phyloP scores from a whole-genome alignment of 2,329 filamentous ascomycete species.

The Penicillium occitanis region DNA sequence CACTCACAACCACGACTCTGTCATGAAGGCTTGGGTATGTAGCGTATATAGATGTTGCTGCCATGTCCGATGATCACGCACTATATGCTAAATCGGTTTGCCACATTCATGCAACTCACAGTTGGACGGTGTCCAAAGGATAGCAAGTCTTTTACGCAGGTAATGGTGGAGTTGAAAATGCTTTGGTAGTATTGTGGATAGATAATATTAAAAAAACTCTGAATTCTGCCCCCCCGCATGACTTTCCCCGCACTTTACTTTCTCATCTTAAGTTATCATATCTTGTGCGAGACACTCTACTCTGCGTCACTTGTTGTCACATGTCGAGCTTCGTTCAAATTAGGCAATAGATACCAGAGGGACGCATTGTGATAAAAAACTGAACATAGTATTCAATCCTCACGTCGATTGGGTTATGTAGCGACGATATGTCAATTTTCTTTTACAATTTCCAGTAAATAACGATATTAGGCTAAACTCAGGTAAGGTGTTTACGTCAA shows the following conservation, averaged over 20 bases:
- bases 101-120: not conserved
- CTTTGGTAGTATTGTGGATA: not conserved
- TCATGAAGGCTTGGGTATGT: slow-evolving; percentile 26
- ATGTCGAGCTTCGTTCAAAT: not conserved
- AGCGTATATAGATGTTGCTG: slow-evolving; percentile 15
- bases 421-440: not conserved
- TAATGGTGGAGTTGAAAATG: not conserved
- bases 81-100: not conserved
- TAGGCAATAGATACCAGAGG: not conserved
- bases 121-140: not conserved
- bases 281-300: not conserved
- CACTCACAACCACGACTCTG: slow-evolving; percentile 46
- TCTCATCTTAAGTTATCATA: not conserved
- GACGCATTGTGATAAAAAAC: not conserved
- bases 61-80: not conserved
- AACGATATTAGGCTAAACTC: not conserved
- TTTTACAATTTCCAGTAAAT: not conserved
- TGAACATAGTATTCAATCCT: not conserved
- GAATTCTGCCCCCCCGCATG: not conserved
- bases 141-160: not conserved
- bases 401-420: not conserved
- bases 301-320: not conserved
- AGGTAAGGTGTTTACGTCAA: not conserved
- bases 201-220: not conserved
- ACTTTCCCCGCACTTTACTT: not conserved